Evolutionary conservation across 139 green algal species (phyloP).

Genomic region (Nannochloris sp.): DNA sequence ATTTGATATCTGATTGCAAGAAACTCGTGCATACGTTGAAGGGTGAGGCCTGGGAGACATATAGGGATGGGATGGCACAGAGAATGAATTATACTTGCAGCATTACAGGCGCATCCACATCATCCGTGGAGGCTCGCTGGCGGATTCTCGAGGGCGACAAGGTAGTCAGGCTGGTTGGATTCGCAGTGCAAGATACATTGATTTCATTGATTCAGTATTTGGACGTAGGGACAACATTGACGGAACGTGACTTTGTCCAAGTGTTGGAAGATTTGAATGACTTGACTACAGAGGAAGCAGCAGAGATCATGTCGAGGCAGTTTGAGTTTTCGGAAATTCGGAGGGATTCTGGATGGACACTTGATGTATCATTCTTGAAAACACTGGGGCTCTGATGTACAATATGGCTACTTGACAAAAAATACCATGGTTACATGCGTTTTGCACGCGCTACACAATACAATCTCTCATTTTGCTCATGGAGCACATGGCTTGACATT

Average conservation of each 20-base stretch:
- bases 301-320: neutral
- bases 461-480: too few species aligned
- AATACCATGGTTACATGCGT: too few species aligned
- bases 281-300: neutral
- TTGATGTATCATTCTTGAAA: neutral
- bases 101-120: slow-evolving; percentile 3
- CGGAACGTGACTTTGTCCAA: neutral
- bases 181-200: slow-evolving; percentile 1
- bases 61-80: neutral
- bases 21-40: neutral
- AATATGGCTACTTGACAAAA: too few species aligned
- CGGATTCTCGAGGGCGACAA: neutral
- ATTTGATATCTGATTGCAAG: neutral
- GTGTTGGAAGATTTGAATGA: neutral
- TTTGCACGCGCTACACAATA: too few species aligned
- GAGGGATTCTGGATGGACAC: neutral
- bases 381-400: too few species aligned
- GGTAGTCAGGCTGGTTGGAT: slow-evolving; percentile 10
- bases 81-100: neutral
- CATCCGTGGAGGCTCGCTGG: slow-evolving; percentile 4
- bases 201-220: slow-evolving; percentile 6
- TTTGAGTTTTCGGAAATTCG: neutral
- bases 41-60: slow-evolving; percentile 1
- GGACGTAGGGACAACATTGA: neutral
- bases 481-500: slow-evolving; percentile 48